Conservation (phyloP, 1,139 yeast genomes). For the Suhomyces chickasaworum region DNA sequence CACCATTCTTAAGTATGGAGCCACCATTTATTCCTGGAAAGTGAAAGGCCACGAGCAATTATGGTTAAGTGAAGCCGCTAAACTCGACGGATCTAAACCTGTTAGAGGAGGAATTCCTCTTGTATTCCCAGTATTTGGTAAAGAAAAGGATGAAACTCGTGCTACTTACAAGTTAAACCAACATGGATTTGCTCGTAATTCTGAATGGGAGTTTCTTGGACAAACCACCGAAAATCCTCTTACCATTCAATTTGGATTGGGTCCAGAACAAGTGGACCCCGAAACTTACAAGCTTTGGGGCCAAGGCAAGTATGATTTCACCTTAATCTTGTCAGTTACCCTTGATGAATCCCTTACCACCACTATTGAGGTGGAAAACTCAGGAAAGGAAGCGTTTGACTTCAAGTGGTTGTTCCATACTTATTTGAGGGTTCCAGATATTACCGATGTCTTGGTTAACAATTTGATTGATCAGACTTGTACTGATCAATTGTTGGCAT, state of each 20-base stretch:
- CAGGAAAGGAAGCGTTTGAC: constrained; percentile 64
- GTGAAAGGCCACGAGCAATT: constrained; percentile 65
- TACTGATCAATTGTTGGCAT: constrained; percentile 70
- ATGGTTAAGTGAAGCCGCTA: constrained; percentile 69
- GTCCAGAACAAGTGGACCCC: constrained; percentile 74
- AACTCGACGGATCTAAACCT: constrained; percentile 86
- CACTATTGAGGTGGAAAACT: constrained; percentile 71
- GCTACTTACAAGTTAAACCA: constrained; percentile 68
- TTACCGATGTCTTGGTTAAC: constrained; percentile 72
- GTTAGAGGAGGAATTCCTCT: constrained; percentile 97
- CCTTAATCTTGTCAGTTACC: constrained; percentile 69
- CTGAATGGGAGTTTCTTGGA: constrained; percentile 91
- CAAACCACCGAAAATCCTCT: constrained; percentile 59
- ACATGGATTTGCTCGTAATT: constrained; percentile 93
- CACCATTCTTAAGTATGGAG: constrained; percentile 80
- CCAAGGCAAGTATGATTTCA: constrained; percentile 62
- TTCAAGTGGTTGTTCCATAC: constrained; percentile 97
- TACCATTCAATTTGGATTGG: constrained; percentile 84
- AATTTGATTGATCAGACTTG: constrained; percentile 74
- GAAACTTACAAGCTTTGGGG: constrained; percentile 61
- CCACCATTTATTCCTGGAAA: constrained; percentile 84
- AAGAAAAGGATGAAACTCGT: constrained; percentile 43
- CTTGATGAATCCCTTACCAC: constrained; percentile 64
- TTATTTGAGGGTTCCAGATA: constrained; percentile 74
- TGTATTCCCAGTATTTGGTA: constrained; percentile 95